These are phyloP conservation scores for Apiotrichum gracile DNA, from an alignment of 1,284 basidiomycete species.

Conservation along the genomic window DNA sequence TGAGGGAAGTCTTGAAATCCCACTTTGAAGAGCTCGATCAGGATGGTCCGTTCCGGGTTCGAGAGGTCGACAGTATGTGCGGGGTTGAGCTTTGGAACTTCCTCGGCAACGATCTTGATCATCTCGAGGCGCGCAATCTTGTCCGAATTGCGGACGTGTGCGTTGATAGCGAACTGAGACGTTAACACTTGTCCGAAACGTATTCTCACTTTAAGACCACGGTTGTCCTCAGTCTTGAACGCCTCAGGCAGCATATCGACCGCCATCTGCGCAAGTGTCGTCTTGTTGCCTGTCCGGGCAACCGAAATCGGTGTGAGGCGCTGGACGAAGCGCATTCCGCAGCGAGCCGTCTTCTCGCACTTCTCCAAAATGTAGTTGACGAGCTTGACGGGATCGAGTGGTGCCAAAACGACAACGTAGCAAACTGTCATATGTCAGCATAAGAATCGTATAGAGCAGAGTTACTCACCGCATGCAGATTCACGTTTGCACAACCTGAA, in stretches of 20 bases:
- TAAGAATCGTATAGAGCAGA: not conserved
- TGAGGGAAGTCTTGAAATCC: not conserved
- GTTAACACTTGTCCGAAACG: not conserved
- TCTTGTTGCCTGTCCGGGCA: constrained; percentile 20
- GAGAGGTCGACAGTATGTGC: constrained; percentile 38
- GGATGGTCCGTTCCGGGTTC: constrained; percentile 33
- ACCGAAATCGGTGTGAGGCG: constrained; percentile 33
- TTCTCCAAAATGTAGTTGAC: constrained; percentile 33
- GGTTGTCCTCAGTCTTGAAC: constrained; percentile 6
- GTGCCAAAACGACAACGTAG: constrained; percentile 23
- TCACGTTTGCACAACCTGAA: constrained; percentile 30
- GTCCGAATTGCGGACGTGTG: constrained; percentile 30
- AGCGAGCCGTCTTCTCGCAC: constrained; percentile 28
- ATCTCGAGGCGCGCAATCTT: constrained; percentile 35
- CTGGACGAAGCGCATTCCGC: constrained; percentile 34
- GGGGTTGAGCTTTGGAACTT: constrained; percentile 24
- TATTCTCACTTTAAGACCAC: constrained; percentile 6
- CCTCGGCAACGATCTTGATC: constrained; percentile 37
- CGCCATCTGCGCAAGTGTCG: constrained; percentile 22
- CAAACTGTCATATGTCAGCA: constrained; percentile 17
- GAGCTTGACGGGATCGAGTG: constrained; percentile 19
- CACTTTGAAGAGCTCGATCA: constrained; percentile 38
- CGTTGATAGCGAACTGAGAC: constrained; percentile 34
- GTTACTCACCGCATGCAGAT: constrained; percentile 26
- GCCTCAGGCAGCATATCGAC: constrained; percentile 7